Conservation (phyloP, 2,329 filamentous ascomycete species). For the Dothideomycetes sp. region DNA sequence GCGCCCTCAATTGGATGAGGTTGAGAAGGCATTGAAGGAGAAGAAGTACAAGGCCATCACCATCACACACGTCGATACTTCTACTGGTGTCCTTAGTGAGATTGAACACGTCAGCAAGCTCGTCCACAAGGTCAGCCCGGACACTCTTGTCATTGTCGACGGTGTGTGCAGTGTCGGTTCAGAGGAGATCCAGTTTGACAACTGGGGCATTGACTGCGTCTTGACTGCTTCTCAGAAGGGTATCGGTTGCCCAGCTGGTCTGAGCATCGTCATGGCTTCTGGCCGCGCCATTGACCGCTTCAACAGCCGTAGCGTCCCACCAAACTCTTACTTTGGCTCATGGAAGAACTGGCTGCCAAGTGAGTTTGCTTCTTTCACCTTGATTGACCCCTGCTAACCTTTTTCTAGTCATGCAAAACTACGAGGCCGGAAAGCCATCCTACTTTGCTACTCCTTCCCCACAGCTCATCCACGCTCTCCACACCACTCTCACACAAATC, state of each 20-base stretch:
- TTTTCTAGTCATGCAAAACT: slow-evolving; percentile 82
- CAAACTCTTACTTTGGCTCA: slow-evolving; percentile 84
- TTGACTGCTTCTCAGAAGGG: slow-evolving; percentile 94
- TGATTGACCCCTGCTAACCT: not conserved
- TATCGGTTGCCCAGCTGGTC: slow-evolving; percentile 86
- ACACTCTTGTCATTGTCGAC: slow-evolving; percentile 86
- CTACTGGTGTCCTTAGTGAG: slow-evolving; percentile 88
- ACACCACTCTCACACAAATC: slow-evolving; percentile 81
- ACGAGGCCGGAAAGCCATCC: slow-evolving; percentile 92
- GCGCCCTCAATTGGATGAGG: slow-evolving; percentile 72
- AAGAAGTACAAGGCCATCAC: slow-evolving; percentile 93
- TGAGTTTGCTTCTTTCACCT: slow-evolving; percentile 31
- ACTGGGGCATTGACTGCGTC: slow-evolving; percentile 86
- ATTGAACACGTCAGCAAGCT: slow-evolving; percentile 73
- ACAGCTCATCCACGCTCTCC: slow-evolving; percentile 83
- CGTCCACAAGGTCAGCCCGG: slow-evolving; percentile 75
- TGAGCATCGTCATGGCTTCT: slow-evolving; percentile 91
- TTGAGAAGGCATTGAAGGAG: slow-evolving; percentile 78
- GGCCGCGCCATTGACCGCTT: slow-evolving; percentile 74
- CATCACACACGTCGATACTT: slow-evolving; percentile 94
- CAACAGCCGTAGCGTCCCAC: slow-evolving; percentile 68
- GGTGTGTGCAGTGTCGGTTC: slow-evolving; percentile 94
- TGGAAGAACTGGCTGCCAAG: slow-evolving; percentile 96
- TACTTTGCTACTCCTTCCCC: slow-evolving; percentile 97
- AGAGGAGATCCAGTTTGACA: slow-evolving; percentile 93